Conservation (phyloP, 2,329 filamentous ascomycete species). For the Fusarium annulatum region DNA sequence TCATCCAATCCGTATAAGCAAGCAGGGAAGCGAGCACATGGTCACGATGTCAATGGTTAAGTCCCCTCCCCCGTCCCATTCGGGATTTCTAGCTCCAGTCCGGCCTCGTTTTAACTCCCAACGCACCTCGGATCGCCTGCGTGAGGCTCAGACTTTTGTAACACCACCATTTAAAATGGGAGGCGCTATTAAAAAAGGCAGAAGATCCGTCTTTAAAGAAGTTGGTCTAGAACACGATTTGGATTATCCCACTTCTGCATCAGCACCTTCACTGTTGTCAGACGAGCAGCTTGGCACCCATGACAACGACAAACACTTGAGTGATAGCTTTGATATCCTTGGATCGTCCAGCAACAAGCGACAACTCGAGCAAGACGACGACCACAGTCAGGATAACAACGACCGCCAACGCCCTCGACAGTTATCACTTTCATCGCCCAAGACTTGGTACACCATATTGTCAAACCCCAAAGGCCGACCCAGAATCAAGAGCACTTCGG, state of each 20-base stretch:
- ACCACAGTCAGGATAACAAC: constrained; percentile 3
- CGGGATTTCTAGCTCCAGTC: constrained; percentile 36
- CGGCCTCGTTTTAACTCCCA: constrained; percentile 64
- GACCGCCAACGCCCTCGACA: constrained; percentile 25
- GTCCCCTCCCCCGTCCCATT: constrained; percentile 32
- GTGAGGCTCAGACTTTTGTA: constrained; percentile 57
- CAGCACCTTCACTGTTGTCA: constrained; percentile 14
- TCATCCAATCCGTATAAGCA: constrained; percentile 18
- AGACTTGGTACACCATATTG: constrained; percentile 59
- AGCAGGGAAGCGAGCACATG: not conserved
- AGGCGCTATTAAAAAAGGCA: constrained; percentile 60
- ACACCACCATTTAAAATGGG: constrained; percentile 55
- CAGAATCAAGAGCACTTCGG: constrained; percentile 56
- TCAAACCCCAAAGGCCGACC: constrained; percentile 53
- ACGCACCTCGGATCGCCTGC: constrained; percentile 62
- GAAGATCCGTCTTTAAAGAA: constrained; percentile 65
- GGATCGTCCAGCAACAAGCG: constrained; percentile 7
- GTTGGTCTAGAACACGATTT: constrained; percentile 57
- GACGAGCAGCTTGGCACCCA: constrained; percentile 32
- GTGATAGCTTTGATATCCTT: constrained; percentile 43
- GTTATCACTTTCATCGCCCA: constrained; percentile 38
- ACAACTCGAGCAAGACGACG: constrained; percentile 11
- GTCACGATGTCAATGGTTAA: constrained; percentile 38
- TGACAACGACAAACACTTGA: constrained; percentile 48
- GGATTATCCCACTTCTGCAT: constrained; percentile 36